Evolutionary conservation across 2,329 filamentous ascomycete genomes (phyloP), one percentile per base, ranked within the genome.

Genomic region (Phoma herbarum): DNA sequence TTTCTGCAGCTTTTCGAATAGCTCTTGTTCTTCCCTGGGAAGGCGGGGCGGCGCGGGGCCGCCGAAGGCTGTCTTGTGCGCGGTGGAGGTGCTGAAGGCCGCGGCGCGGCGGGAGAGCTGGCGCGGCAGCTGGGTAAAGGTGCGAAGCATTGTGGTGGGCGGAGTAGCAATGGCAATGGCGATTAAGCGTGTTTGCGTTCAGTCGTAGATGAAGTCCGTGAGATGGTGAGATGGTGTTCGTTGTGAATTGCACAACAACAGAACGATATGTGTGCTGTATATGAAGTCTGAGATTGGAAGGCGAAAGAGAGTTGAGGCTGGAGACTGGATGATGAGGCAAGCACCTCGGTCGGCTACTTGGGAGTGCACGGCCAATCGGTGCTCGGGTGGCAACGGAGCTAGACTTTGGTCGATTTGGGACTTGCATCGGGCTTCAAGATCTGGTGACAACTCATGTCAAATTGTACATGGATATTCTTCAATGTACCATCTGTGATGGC

Each of bases 1-100:
- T 67, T 86, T 86, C 75, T 97, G 93, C 4, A 98, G 89, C 41
- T 88, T 85, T 79, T 97, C 93, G 76, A 95, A 97, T 65, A 96
- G 86, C 75, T 93, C 91, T 81, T 97, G 93, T 68, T 97, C 89
- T 77, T 91, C 88, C 70, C 92, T 88, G 7, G 94, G 92, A 11
- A 98, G 91, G 47, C 92, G 90, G 0, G 92, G 93, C 16, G 95
- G 95, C 8, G 91, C 80, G 23, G 94, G 91, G 12, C 82, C 82
- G 39, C 58, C 57, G 62, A 77, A 77, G 2, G 68, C 58, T 0
- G 64, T 63, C 4, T 7, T 3, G 60, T 47, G 64, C 29, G 45
- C 39, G 3, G 58, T 28, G 8, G 59, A 57, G 9, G 52, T 66
- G 64, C 45, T 66, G 51, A 71, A 61, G 14, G 39, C 14, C 23